Percentiles rank a stretch among this genome's conserved stretches.
Evolutionary conservation across 75 land plant genomes (phyloP).

Genomic region (Sequoia sempervirens): DNA sequence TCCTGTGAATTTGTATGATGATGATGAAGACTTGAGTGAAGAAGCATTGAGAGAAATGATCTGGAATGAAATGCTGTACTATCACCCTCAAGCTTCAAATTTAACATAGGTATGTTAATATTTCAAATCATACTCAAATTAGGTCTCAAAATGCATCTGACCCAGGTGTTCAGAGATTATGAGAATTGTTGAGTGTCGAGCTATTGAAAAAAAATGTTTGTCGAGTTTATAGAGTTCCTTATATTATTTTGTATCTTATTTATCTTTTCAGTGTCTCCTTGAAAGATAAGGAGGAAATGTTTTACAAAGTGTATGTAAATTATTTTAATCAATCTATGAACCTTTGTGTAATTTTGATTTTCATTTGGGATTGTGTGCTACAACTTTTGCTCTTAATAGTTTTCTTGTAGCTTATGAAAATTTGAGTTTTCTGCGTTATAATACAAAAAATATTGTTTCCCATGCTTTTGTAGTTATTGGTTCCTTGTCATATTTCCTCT

Average conservation of each 20-base stretch:
- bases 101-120: background rate
- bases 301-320: background rate
- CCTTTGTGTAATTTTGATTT: background rate
- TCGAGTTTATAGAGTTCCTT: background rate
- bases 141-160: background rate
- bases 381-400: background rate
- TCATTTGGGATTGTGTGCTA: background rate
- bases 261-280: background rate
- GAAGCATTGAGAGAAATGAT: slow-evolving; percentile 65
- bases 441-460: background rate
- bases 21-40: slow-evolving; percentile 59
- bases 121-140: background rate
- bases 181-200: background rate
- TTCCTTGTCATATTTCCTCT: background rate
- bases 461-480: background rate
- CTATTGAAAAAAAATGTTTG: background rate
- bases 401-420: background rate
- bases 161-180: background rate
- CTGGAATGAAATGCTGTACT: slow-evolving; percentile 77
- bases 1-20: slow-evolving; percentile 55
- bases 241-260: background rate
- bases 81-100: slow-evolving; percentile 68
- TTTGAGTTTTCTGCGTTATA: background rate
- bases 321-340: background rate
- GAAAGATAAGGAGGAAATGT: background rate